Evolutionary conservation across 805 yeast genomes (phyloP).

Genomic region (Pichia heedii): DNA sequence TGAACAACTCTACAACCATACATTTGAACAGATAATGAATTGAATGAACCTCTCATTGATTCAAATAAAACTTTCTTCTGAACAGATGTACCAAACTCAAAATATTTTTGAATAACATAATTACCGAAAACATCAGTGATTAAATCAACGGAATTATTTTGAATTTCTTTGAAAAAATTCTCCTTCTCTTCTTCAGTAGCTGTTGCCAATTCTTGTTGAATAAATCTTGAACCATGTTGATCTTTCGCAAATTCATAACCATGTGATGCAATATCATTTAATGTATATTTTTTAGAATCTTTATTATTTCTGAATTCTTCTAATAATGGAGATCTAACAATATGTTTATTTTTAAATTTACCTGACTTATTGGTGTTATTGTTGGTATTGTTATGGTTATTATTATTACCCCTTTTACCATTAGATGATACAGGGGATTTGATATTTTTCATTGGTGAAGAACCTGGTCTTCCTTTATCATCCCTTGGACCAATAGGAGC

Average conservation of each 20-base stretch:
- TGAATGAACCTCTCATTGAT: constrained; percentile 65
- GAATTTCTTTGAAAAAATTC: constrained; percentile 73
- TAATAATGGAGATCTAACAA: constrained; percentile 66
- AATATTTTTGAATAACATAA: constrained; percentile 89
- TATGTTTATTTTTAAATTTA: constrained; percentile 31
- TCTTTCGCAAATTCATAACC: constrained; percentile 89
- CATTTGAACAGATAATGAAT: constrained; percentile 80
- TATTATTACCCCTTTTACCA: constrained; percentile 8
- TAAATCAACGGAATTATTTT: constrained; percentile 62
- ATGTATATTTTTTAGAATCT: constrained; percentile 44
- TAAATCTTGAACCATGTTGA: constrained; percentile 95
- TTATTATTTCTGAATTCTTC: constrained; percentile 75
- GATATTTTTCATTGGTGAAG: constrained; percentile 2
- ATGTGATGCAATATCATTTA: constrained; percentile 75
- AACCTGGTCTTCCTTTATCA: neutral
- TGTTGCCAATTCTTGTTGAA: constrained; percentile 73
- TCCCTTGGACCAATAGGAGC: constrained; percentile 4
- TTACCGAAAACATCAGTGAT: constrained; percentile 98
- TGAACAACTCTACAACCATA: constrained; percentile 98
- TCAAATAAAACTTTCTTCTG: constrained; percentile 65
- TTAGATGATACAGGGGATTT: constrained; percentile 1
- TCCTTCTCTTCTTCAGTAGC: constrained; percentile 66
- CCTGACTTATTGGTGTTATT: constrained; percentile 18
- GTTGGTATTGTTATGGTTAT: too few relatives aligned
- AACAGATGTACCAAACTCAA: constrained; percentile 67